These are phyloP conservation scores for Thelonectria rubi DNA, from an alignment of 2,329 filamentous ascomycete species.

Conservation along the genomic window DNA sequence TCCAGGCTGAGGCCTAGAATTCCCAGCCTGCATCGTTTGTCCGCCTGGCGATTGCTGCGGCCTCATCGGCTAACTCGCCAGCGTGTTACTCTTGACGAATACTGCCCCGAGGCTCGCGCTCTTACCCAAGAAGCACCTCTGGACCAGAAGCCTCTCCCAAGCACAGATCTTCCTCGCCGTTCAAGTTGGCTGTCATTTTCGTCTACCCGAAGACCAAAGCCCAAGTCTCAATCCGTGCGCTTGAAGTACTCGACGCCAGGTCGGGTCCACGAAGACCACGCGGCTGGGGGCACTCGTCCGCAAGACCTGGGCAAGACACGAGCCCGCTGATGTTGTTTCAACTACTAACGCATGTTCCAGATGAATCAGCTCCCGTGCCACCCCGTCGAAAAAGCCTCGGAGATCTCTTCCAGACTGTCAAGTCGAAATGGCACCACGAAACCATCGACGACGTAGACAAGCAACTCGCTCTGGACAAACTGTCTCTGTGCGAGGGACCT, in stretches of 20 bases:
- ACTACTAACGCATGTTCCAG: not conserved
- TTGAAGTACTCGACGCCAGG: not conserved
- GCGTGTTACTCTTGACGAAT: not conserved
- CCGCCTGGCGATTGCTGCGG: slow-evolving; percentile 8
- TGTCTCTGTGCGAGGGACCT: no score
- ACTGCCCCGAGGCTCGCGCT: not conserved
- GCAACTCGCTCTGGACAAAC: not conserved
- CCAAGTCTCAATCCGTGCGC: not conserved
- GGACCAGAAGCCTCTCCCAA: not conserved
- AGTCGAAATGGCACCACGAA: slow-evolving; percentile 40
- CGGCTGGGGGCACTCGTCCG: not conserved
- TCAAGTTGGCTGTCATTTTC: not conserved
- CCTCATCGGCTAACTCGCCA: slow-evolving; percentile 4
- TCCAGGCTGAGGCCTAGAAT: not conserved
- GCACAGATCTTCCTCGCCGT: not conserved
- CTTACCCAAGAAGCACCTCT: no score
- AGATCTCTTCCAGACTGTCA: slow-evolving; percentile 43
- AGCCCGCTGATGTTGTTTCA: not conserved
- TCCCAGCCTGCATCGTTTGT: not conserved
- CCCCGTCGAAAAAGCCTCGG: slow-evolving; percentile 43
- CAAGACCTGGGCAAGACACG: not conserved
- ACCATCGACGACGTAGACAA: slow-evolving; percentile 15
- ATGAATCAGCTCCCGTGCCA: not conserved
- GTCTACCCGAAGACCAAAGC: not conserved
- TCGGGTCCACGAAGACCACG: not conserved